Conservation (phyloP, 352 stramenopile species). For the Phytopythium helicoides region DNA sequence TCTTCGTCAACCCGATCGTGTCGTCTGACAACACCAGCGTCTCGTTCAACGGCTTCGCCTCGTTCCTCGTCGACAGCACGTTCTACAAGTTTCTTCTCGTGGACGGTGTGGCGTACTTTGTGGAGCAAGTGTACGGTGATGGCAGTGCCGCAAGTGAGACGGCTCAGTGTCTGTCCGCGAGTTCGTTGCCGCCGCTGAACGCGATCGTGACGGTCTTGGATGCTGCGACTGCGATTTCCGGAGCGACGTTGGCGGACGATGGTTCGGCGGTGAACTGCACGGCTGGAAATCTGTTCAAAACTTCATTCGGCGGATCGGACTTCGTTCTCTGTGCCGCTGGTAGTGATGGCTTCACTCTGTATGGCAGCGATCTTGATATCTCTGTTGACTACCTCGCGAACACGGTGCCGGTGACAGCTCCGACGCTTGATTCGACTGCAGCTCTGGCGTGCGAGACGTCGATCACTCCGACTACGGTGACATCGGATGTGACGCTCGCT, state of each 20-base stretch:
- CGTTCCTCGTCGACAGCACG: constrained; percentile 19
- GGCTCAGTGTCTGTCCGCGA: constrained; percentile 18
- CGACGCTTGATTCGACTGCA: constrained; percentile 8
- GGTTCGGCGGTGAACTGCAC: constrained; percentile 22
- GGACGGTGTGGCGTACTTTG: constrained; percentile 29
- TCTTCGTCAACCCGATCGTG: constrained; percentile 34
- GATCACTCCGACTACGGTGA: constrained; percentile 17
- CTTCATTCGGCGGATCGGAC: constrained; percentile 28
- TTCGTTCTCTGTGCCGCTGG: no score
- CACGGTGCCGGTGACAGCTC: constrained; percentile 14
- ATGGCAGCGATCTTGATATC: constrained; percentile 32
- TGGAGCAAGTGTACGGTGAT: constrained; percentile 7
- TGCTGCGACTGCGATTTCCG: constrained; percentile 10
- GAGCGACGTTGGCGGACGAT: constrained; percentile 7
- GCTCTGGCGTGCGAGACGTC: constrained; percentile 12
- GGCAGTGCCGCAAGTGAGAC: constrained; percentile 7
- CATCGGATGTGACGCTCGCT: constrained; percentile 10
- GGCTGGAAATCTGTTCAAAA: constrained; percentile 25
- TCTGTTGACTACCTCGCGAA: constrained; percentile 19
- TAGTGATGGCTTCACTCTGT: no score
- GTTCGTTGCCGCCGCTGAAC: constrained; percentile 23
- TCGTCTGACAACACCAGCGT: constrained; percentile 20
- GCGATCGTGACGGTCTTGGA: constrained; percentile 24
- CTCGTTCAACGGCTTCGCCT: constrained; percentile 29
- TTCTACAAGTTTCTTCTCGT: constrained; percentile 29